Base-by-base conservation (phyloP, 1,284 basidiomycete species). In the Marasmius oreades region DNA sequence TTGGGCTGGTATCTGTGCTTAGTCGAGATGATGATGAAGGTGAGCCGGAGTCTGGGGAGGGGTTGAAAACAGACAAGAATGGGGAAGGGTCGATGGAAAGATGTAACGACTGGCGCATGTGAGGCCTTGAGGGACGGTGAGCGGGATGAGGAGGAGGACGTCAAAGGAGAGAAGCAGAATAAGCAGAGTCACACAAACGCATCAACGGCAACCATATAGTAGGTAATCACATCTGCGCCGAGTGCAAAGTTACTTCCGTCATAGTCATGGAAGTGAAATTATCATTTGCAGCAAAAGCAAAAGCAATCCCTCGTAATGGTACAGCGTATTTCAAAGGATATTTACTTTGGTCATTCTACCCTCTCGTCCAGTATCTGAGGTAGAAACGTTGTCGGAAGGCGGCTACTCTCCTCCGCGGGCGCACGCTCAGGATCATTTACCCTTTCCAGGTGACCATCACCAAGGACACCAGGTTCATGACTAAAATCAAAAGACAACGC, bases 1-100 rank as follows among this genome's bases (percentile, higher is more conserved):
- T 67, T 8, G 70, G 67, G 39, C 69, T 67, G 42, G 68, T 63
- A 23, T 62, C 64, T 46, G 62, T 57, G 57, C 66, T 71, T 52
- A 66, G 66, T 44, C 62, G 63, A 22, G 65, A 55, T 31, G 69
- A 66, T 20, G 69, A 65, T 20, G 69, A 67, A 1, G 74, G 71
- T 7, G 71, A 65, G 23, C 70, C 64, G 4, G 67, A 66, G 14
- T 68, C 62, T 59, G 63, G 58, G 58, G 69, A 65, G 23, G 46
- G 22, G 26, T 50, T 34, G 63, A 64, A 56, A 56, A 65, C 53
- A 36, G 61, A 60, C 57, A 60, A 54, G 47, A 66, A 73, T 11
- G 73, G 70, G 31, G 75, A 73, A 12, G 80, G 69, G 61, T 82
- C 77, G 36, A 82, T 82, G 61, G 74, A 75, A 55, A 85, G 74